Evolutionary conservation across 148 eudicot genomes (phyloP), one percentile per base, ranked within the genome.

Genomic region (Heliosperma pusillum): DNA sequence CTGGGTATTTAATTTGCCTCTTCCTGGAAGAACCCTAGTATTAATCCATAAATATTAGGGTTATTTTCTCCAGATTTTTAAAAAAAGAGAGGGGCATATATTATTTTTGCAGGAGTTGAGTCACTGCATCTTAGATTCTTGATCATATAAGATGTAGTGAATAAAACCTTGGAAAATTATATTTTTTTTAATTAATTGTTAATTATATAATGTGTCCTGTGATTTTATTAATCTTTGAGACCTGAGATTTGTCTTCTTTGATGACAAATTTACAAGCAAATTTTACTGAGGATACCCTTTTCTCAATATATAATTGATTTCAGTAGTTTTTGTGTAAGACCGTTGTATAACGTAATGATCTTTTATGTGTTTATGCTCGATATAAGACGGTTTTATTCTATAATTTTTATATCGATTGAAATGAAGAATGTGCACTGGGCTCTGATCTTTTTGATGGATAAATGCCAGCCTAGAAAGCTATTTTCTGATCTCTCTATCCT

Each of bases 351-450:
- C n/a, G n/a, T n/a, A n/a, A n/a, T n/a, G n/a, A n/a, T n/a, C n/a
- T n/a, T n/a, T n/a, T n/a, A n/a, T n/a, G n/a, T n/a, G n/a, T n/a
- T n/a, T n/a, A n/a, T n/a, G n/a, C n/a, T n/a, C n/a, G n/a, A n/a
- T n/a, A n/a, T n/a, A n/a, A n/a, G 42, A 36, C 42, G 42, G 1
- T 52, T 71, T 20, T 0, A 16, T 42, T 25, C 1, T 24, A 16
- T 17, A 0, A 33, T 11, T 16, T 10, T 11, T 45, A n/a, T 10
- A 26, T 13, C 7, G 22, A 13, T 53, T 66, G 68, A 59, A 33
- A 74, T 76, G 84, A 82, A 53, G 81, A 82, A 77, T 73, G 74
- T 81, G 83, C 83, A 81, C 83, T 81, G 80, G 83, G 83, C 80
- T 73, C 83, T 81, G 80, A 81, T 57, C 13, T 20, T 59, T 20